These are phyloP conservation scores for Fraxinus americana DNA, from an alignment of 257 asterid species.

Conservation along the genomic window DNA sequence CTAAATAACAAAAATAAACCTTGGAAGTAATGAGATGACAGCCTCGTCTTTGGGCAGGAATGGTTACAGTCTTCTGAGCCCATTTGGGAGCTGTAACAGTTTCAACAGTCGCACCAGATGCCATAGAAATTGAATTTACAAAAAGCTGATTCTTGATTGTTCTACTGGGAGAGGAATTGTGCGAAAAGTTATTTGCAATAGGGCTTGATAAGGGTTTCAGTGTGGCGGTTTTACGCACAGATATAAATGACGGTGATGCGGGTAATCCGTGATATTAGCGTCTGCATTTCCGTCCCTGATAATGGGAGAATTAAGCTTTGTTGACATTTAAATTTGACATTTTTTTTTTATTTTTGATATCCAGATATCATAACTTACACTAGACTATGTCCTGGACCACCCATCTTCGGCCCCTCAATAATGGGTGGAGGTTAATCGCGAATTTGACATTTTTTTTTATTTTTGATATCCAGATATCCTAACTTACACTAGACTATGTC, in stretches of 20 bases:
- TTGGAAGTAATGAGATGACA: conserved; percentile 87
- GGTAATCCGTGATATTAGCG: not conserved
- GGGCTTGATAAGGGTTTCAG: not conserved
- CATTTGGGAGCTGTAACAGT: conserved; percentile 37
- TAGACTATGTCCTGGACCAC: too few species aligned
- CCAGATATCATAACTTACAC: too few species aligned
- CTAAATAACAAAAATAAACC: conserved; percentile 35
- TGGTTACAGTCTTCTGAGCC: too few species aligned
- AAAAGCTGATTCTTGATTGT: conserved; percentile 29
- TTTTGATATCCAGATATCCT: too few species aligned
- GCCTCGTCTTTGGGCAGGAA: conserved; percentile 84
- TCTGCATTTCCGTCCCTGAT: not conserved
- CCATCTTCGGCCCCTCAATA: too few species aligned
- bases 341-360: too few species aligned
- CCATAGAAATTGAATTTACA: conserved; percentile 34
- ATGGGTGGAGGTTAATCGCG: too few species aligned
- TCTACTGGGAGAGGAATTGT: not conserved
- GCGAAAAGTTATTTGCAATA: not conserved
- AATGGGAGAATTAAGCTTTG: not conserved
- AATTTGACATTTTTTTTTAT: too few species aligned
- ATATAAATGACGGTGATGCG: not conserved
- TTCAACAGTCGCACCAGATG: conserved; percentile 40
- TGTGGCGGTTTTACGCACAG: not conserved
- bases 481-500: too few species aligned
- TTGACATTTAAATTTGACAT: too few species aligned